Conservation (phyloP, 495 filamentous ascomycete species). For the Hypoxylon fuscum region DNA sequence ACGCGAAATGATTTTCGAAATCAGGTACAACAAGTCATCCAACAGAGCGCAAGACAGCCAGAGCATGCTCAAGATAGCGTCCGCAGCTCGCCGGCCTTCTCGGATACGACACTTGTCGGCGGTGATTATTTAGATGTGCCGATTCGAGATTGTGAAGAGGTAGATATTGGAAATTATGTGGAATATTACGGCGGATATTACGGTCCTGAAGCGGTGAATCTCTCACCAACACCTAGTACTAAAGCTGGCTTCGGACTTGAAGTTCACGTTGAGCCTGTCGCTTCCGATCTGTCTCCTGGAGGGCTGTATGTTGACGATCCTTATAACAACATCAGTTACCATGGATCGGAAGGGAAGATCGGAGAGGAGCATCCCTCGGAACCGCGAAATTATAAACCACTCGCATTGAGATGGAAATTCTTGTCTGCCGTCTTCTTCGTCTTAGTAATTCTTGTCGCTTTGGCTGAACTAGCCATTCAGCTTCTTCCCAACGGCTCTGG, state of each 20-base stretch:
- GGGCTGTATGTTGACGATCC: conserved; percentile 31
- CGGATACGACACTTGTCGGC: conserved; percentile 27
- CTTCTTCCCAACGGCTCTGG: conserved; percentile 32
- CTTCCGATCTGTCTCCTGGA: conserved; percentile 12
- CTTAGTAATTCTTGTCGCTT: conserved; percentile 20
- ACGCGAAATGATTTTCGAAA: conserved; percentile 23
- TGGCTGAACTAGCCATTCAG: conserved; percentile 37
- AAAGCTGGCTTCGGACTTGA: conserved; percentile 38
- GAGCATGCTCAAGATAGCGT: not conserved
- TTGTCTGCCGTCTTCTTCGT: conserved; percentile 19
- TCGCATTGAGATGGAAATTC: conserved; percentile 19
- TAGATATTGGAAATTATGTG: conserved; percentile 15
- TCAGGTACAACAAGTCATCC: conserved; percentile 34
- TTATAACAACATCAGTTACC: conserved; percentile 26
- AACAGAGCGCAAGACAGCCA: conserved; percentile 5
- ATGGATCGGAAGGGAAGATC: conserved; percentile 30
- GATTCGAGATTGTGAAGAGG: conserved; percentile 30
- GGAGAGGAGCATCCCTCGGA: conserved; percentile 11
- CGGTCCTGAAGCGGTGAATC: conserved; percentile 23
- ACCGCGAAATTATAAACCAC: conserved; percentile 36
- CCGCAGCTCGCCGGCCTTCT: conserved; percentile 32
- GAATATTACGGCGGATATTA: conserved; percentile 24
- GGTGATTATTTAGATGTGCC: conserved; percentile 37
- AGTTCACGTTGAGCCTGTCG: conserved; percentile 13
- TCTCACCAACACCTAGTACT: conserved; percentile 22